Conservation (phyloP, 192 early-diverging fungal species). For the Fimicolochytrium jonesii region DNA sequence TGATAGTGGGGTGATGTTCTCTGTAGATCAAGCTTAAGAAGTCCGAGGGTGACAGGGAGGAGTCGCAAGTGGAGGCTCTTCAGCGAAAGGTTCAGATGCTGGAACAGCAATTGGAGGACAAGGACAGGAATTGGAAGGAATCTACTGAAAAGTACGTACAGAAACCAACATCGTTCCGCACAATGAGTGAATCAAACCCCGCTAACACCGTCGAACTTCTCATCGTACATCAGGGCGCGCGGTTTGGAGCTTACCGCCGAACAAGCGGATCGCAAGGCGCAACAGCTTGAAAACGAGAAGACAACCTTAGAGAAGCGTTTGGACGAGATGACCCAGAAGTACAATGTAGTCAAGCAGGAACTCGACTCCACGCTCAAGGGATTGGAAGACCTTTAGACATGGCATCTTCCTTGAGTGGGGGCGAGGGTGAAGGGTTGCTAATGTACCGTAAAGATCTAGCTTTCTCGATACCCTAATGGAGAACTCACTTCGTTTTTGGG, state of each 20-base stretch:
- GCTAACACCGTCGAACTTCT: neutral
- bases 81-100: constrained; percentile 50
- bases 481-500: too few relatives aligned
- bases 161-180: too few relatives aligned
- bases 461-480: too few relatives aligned
- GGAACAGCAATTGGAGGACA: constrained; percentile 51
- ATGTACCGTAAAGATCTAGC: too few relatives aligned
- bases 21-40: constrained; percentile 44
- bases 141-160: constrained; percentile 9
- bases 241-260: constrained; percentile 81
- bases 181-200: too few relatives aligned
- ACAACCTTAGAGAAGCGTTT: constrained; percentile 66
- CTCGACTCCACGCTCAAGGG: constrained; percentile 72
- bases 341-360: constrained; percentile 61
- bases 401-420: too few relatives aligned
- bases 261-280: constrained; percentile 80
- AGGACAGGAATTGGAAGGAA: constrained; percentile 29
- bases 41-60: constrained; percentile 47
- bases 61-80: constrained; percentile 39
- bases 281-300: constrained; percentile 71
- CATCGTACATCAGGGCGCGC: constrained; percentile 44
- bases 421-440: too few relatives aligned
- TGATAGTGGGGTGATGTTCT: neutral
- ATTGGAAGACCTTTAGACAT: constrained; percentile 75
- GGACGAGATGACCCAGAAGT: constrained; percentile 67